phyloP scores from a whole-genome alignment of 352 stramenopile species.

The Peronospora farinosa region DNA sequence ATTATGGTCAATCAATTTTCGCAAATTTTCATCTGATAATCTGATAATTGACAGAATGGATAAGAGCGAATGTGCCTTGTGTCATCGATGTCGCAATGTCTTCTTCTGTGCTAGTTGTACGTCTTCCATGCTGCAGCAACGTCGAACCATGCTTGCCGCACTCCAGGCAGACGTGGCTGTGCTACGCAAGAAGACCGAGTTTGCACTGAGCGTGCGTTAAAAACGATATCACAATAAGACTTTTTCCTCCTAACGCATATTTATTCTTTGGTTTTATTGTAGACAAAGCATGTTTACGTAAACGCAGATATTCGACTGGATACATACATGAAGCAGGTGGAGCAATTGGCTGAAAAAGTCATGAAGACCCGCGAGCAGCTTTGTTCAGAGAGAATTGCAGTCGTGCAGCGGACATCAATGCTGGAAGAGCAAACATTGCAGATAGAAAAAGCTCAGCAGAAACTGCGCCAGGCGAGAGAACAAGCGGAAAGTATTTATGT shows the following conservation, averaged over 20 bases:
- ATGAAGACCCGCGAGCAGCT: conserved; percentile 67
- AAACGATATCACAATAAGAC: not conserved
- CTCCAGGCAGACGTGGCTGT: conserved; percentile 75
- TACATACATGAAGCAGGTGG: conserved; percentile 49
- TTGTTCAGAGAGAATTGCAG: conserved; percentile 56
- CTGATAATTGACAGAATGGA: conserved; percentile 16
- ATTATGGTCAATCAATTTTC: not conserved
- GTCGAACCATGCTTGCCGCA: conserved; percentile 63
- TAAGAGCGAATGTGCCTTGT: conserved; percentile 57
- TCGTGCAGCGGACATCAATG: conserved; percentile 47
- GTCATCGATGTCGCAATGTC: conserved; percentile 32
- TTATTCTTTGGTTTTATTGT: not conserved
- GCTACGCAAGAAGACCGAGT: conserved; percentile 72
- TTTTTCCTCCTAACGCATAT: conserved; percentile 2
- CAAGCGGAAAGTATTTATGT: conserved; percentile 34
- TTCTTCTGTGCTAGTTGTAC: conserved; percentile 69
- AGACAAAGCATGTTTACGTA: conserved; percentile 50
- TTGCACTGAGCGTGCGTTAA: conserved; percentile 46
- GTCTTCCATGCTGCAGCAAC: conserved; percentile 63
- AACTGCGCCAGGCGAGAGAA: conserved; percentile 30
- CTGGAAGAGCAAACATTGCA: conserved; percentile 42
- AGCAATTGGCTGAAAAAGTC: conserved; percentile 47
- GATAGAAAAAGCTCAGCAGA: conserved; percentile 40
- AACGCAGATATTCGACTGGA: conserved; percentile 48
- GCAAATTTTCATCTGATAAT: not conserved